Evolutionary conservation across 305 asterid genomes (phyloP), one percentile per base, ranked within the genome.

Genomic region (Stenogyne calaminthoides): DNA sequence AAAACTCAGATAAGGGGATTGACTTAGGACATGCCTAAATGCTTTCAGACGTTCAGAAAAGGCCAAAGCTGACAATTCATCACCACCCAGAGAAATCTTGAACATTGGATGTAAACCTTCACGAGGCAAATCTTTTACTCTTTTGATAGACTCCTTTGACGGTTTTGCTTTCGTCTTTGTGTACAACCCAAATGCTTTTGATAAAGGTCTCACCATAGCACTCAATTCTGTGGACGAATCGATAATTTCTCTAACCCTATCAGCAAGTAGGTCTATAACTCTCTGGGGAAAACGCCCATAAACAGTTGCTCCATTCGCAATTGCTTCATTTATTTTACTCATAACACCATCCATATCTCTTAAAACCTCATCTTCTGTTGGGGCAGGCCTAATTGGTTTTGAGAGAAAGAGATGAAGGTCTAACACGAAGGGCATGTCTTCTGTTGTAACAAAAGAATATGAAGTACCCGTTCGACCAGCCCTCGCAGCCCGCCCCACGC

Each of bases 401-500:
- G 98, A 94, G 44, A 94, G 89, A 78, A 88, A 94, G 72, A 94
- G 90, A 84, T 94, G 99, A 76, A 94, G 98, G 88, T 94, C 98
- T 75, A 94, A 81, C 20, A 94, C 64, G 60, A 82, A 81, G 44
- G 98, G 87, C 98, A 90, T 85, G 75, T 92, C 99, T 77, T 94
- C 99, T 9, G 88, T 67, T 32, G 99, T 90, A 69, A 92, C 84
- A 51, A 94, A 85, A 71, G 97, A 94, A 82, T 81, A 94, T 20
- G 98, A 82, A 72, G 97, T 83, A 64, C 99, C 97, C 9, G 87
- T 84, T 9, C 97, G 95, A 72, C 99, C 99, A 44, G 99, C 99
- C 85, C 99, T 88, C 57, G 99, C 99, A 74, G 92, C 98, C 76
- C 98, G 85, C 19, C 99, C 99, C 34, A 94, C 98, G 42, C 99